Conservation (phyloP, 2,329 filamentous ascomycete genomes). For the Trichophyton benhamiae region DNA sequence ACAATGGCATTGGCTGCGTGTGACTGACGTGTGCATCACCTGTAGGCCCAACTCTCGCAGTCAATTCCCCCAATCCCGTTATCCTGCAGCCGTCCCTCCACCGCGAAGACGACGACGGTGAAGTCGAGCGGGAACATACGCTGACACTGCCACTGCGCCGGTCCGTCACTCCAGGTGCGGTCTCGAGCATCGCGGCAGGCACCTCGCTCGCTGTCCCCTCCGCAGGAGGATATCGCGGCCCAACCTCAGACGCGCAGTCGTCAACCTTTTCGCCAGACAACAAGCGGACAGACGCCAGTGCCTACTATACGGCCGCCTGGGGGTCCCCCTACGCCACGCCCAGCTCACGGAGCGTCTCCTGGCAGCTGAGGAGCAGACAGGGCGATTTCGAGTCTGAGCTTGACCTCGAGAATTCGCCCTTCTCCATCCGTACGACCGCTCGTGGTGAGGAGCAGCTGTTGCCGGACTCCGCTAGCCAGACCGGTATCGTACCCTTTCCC, state of each 20-base stretch:
- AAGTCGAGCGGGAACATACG: conserved; percentile 9
- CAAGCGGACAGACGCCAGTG: conserved; percentile 36
- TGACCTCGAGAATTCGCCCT: conserved; percentile 24
- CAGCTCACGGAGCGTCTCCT: conserved; percentile 34
- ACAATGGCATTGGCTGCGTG: neutral
- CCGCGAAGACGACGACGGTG: conserved; percentile 19
- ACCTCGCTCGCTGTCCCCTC: conserved; percentile 18
- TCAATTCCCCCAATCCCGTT: conserved; percentile 27
- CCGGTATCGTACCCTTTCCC: conserved; percentile 7
- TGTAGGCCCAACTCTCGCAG: conserved; percentile 28
- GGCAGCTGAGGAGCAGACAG: conserved; percentile 32
- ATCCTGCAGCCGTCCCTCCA: conserved; percentile 20
- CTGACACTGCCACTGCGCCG: conserved; percentile 23
- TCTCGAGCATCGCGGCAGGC: conserved; percentile 22
- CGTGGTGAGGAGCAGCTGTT: neutral
- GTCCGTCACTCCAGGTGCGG: conserved; percentile 26
- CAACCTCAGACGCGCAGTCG: conserved; percentile 24
- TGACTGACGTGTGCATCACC: conserved; percentile 8
- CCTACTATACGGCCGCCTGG: conserved; percentile 69
- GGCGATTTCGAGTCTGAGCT: conserved; percentile 28
- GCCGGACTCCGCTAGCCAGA: neutral
- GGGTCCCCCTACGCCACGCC: conserved; percentile 73
- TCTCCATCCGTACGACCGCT: conserved; percentile 19
- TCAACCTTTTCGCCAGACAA: conserved; percentile 30
- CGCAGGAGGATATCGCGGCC: conserved; percentile 14